Evolutionary conservation across 2,329 filamentous ascomycete genomes (phyloP), one percentile per base, ranked within the genome.

Genomic region (Diaporthe ilicicola): DNA sequence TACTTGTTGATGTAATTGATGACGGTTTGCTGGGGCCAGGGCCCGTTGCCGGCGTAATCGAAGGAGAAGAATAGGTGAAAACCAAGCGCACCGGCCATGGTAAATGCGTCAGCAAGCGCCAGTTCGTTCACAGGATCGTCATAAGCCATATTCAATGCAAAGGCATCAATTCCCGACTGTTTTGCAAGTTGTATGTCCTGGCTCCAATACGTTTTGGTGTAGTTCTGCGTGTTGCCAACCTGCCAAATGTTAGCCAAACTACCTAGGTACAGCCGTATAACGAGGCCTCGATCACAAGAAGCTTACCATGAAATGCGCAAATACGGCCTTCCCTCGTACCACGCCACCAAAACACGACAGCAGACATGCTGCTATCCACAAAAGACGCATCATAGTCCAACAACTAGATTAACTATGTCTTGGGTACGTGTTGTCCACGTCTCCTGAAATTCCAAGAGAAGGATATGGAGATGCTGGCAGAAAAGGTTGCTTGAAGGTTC

Each of bases 51-150:
- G 44, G 76, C 72, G 73, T 82, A 82, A 76, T 84, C 82, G 64
- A 85, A 84, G 5, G 81, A 83, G 67, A 84, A 78, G 76, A 85
- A 82, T 22, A 83, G 72, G 59, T 78, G 78, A 74, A 83, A 61
- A 17, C 54, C 65, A 17, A 9, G 5, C 9, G 17, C n/a, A 7
- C 67, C 67, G 32, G 79, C 77, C 2, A 75, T 76, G 4, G 69
- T 29, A 71, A 80, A 81, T 22, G 78, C 79, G n/a, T 72, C 70
- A 19, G 65, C 53, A 27, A 78, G 34, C 29, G 70, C 69, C 19
- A 51, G 67, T 15, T 44, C 56, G 24, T 70, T 69, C 5, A 50
- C 68, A 27, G 17, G 42, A 54, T 74, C 73, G 46, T 67, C 44
- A 24, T 50, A 27, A 4, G 72, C 74, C 4, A 78, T 75, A 32